These are phyloP conservation scores for Puya raimondii DNA, from an alignment of 176 grass and related monocot species.

Conservation along the genomic window DNA sequence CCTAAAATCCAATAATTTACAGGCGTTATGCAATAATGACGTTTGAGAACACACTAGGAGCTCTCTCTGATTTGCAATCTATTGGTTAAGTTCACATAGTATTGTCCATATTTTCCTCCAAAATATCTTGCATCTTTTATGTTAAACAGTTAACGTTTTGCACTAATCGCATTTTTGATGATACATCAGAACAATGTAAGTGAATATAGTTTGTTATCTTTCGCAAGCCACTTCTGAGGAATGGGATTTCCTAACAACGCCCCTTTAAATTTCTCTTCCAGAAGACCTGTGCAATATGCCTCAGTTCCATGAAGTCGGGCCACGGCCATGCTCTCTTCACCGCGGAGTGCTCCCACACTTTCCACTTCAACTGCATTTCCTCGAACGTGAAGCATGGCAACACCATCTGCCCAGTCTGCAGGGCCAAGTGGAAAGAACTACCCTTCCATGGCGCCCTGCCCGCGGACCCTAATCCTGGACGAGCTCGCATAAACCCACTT, in stretches of 20 bases:
- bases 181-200: background rate
- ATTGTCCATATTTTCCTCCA: too few species aligned
- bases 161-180: background rate
- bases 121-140: too few species aligned
- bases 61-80: background rate
- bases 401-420: constrained; percentile 76
- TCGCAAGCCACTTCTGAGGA: background rate
- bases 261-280: constrained; percentile 31
- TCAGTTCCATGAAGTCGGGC: constrained; percentile 69
- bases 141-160: background rate
- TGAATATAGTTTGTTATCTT: background rate
- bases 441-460: constrained; percentile 43
- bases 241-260: constrained; percentile 2
- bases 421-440: constrained; percentile 87
- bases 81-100: background rate
- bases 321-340: constrained; percentile 83
- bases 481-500: constrained; percentile 23
- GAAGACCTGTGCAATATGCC: constrained; percentile 88
- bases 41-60: background rate
- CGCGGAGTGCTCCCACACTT: constrained; percentile 88
- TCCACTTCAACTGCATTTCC: constrained; percentile 91
- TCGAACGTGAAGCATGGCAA: constrained; percentile 92
- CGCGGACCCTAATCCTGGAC: constrained; percentile 41
- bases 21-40: background rate
- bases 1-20: background rate